phyloP scores from a whole-genome alignment of 2,329 filamentous ascomycete genomes.

The Ascochyta viciae-villosae region DNA sequence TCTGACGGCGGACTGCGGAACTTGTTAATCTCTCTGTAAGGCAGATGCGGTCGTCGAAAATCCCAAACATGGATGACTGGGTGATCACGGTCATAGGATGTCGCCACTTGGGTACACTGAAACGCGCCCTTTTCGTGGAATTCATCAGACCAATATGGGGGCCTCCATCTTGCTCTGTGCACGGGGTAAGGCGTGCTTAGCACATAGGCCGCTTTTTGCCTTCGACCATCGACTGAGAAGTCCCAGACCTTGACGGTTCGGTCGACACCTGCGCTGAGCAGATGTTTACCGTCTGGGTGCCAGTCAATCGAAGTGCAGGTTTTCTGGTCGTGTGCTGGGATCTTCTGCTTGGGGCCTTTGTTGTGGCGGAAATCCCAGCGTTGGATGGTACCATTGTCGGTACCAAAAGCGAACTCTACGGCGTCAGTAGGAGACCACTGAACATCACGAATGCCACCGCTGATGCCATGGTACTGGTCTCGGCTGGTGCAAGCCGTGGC shows the following conservation, averaged over 20 bases:
- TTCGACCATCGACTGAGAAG: conserved; percentile 62
- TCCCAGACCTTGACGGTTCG: conserved; percentile 70
- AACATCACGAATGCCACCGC: conserved; percentile 68
- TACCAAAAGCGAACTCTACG: conserved; percentile 68
- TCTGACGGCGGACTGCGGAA: conserved; percentile 64
- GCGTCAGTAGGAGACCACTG: conserved; percentile 70
- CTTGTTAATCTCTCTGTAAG: conserved; percentile 66
- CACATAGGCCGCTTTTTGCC: conserved; percentile 65
- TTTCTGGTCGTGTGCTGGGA: conserved; percentile 65
- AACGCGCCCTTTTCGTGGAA: conserved; percentile 60
- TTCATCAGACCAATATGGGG: conserved; percentile 63
- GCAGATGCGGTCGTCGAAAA: conserved; percentile 66
- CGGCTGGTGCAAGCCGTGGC: conserved; percentile 62
- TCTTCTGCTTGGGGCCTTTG: conserved; percentile 64
- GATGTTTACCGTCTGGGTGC: conserved; percentile 71
- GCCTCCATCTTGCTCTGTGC: conserved; percentile 68
- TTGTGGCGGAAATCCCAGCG: conserved; percentile 68
- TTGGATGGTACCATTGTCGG: conserved; percentile 69
- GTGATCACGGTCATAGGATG: conserved; percentile 68
- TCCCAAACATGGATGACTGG: conserved; percentile 70
- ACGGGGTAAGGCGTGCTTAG: conserved; percentile 68
- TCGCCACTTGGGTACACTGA: conserved; percentile 68
- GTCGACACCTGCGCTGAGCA: conserved; percentile 68
- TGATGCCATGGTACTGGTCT: conserved; percentile 63
- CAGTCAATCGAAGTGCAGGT: conserved; percentile 69